Evolutionary conservation across 768 basidiomycete species (phyloP).

Genomic region (Leccinum rimulosum): DNA sequence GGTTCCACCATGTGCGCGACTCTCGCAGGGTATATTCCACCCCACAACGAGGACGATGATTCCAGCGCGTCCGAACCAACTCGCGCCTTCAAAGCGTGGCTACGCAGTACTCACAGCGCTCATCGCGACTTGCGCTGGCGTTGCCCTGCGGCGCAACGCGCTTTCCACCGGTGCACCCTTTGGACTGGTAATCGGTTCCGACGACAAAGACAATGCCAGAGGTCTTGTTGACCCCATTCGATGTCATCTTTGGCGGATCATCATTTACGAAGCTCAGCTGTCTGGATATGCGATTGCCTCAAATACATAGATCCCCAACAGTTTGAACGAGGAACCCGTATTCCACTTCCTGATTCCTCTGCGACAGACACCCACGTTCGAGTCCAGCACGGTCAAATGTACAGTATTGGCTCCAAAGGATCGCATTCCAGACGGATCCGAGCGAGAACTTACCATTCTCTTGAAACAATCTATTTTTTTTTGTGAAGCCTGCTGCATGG

Average conservation of each 20-base stretch:
- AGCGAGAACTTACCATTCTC: not conserved
- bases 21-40: not conserved
- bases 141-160: too few species aligned
- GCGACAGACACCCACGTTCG: conserved; percentile 58
- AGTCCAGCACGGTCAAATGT: conserved; percentile 62
- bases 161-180: too few species aligned
- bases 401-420: not conserved
- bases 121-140: too few species aligned
- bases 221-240: conserved; percentile 21
- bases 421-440: not conserved
- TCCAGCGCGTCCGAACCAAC: conserved; percentile 32
- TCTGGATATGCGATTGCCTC: too few species aligned
- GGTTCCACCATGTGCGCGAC: too few species aligned
- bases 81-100: too few species aligned
- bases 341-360: conserved; percentile 83
- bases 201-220: conserved; percentile 10
- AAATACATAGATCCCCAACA: conserved; percentile 13
- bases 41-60: not conserved
- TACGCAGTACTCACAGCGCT: too few species aligned
- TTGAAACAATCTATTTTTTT: conserved; percentile 52
- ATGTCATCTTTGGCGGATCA: conserved; percentile 47
- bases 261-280: conserved; percentile 46
- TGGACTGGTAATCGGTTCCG: too few species aligned
- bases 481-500: conserved; percentile 45
- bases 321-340: not conserved